phyloP scores from a whole-genome alignment of 2,329 filamentous ascomycete species.

The Trichophyton schoenleinii region DNA sequence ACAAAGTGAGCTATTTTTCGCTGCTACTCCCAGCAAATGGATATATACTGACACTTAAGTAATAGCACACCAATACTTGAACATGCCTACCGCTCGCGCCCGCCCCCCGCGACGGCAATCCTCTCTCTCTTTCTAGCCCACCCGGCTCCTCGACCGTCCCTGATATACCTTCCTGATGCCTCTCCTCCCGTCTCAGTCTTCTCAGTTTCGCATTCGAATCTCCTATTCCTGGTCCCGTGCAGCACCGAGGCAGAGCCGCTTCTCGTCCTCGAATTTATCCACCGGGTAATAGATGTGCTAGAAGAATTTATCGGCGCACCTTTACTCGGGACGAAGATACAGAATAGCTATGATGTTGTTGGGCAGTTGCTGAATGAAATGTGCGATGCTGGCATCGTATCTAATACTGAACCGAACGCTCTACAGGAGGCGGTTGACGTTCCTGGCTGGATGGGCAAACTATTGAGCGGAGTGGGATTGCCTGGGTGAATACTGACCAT shows the following conservation, averaged over 20 bases:
- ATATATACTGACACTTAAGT: conserved; percentile 13
- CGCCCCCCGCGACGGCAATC: conserved; percentile 61
- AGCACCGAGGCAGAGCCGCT: conserved; percentile 80
- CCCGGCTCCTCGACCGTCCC: conserved; percentile 64
- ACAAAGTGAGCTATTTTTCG: conserved; percentile 52
- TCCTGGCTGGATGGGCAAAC: conserved; percentile 75
- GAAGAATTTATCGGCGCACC: conserved; percentile 91
- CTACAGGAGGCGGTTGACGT: conserved; percentile 84
- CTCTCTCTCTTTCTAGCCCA: conserved; percentile 80
- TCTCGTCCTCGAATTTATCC: conserved; percentile 83
- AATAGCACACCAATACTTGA: conserved; percentile 69
- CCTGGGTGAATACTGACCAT: conserved; percentile 46
- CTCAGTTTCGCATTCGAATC: conserved; percentile 71
- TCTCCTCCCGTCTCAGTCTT: conserved; percentile 81
- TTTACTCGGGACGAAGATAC: conserved; percentile 72
- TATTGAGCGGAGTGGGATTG: conserved; percentile 75
- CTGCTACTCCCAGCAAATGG: conserved; percentile 1
- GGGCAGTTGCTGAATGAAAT: conserved; percentile 89
- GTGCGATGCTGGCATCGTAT: conserved; percentile 85
- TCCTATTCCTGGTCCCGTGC: conserved; percentile 75
- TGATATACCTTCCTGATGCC: conserved; percentile 72
- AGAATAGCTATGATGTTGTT: conserved; percentile 82
- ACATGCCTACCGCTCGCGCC: conserved; percentile 74
- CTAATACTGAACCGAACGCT: conserved; percentile 85
- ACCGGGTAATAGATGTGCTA: conserved; percentile 80